Evolutionary conservation across 2,329 filamentous ascomycete genomes (phyloP).

Genomic region (Diplodia corticola): DNA sequence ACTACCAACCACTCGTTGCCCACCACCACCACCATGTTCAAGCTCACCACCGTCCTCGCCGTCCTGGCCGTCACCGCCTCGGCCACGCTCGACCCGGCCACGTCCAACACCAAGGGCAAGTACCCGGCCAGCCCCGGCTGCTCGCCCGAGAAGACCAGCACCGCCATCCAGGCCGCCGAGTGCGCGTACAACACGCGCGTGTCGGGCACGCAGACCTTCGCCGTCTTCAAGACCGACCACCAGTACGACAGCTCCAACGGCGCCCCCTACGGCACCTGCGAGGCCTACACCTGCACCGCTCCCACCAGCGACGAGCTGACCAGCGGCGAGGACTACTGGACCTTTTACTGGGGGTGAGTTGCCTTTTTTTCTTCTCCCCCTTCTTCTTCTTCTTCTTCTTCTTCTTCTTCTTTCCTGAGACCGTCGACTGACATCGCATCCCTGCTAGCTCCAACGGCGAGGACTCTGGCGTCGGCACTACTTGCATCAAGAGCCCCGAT

Average conservation of each 20-base stretch:
- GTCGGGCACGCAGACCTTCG: constrained; percentile 40
- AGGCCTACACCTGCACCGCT: constrained; percentile 12
- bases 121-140: constrained; percentile 30
- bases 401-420: no score
- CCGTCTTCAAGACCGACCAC: constrained; percentile 46
- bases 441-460: constrained; percentile 27
- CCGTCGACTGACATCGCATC: background rate
- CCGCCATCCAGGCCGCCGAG: constrained; percentile 46
- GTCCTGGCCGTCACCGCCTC: constrained; percentile 24
- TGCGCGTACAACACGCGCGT: constrained; percentile 45
- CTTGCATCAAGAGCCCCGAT: constrained; percentile 32
- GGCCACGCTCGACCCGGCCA: constrained; percentile 41
- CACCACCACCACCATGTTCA: background rate
- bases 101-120: constrained; percentile 41
- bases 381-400: no score
- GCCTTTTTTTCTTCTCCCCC: constrained; percentile 47
- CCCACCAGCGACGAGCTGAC: constrained; percentile 1
- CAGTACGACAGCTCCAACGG: constrained; percentile 47
- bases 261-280: constrained; percentile 47
- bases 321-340: background rate
- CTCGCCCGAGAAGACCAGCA: constrained; percentile 34
- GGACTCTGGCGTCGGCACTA: constrained; percentile 29
- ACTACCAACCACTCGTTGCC: background rate
- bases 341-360: constrained; percentile 14
- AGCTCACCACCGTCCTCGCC: constrained; percentile 22